Evolutionary conservation across 768 basidiomycete genomes (phyloP).

Genomic region (Panaeolus cyanescens): DNA sequence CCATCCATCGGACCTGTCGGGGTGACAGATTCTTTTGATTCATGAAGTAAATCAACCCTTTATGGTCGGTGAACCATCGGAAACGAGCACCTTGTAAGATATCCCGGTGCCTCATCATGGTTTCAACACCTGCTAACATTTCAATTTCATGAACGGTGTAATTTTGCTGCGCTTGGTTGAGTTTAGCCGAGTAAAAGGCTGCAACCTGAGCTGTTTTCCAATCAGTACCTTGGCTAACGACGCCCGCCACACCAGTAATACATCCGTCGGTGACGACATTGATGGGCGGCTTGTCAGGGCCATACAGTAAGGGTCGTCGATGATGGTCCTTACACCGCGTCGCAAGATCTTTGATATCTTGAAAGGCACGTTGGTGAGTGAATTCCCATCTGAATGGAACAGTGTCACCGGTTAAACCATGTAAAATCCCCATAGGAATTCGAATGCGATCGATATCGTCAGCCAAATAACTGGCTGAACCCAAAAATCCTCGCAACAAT

Average conservation of each 20-base stretch:
- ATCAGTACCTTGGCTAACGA: slow-evolving; percentile 22
- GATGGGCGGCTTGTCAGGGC: slow-evolving; percentile 16
- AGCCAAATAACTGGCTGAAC: slow-evolving; percentile 29
- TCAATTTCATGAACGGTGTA: too few species aligned
- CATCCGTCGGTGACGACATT: slow-evolving; percentile 33
- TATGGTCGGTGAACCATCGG: slow-evolving; percentile 30
- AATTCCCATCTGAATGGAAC: slow-evolving; percentile 26
- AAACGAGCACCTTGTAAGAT: slow-evolving; percentile 32
- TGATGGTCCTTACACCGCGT: slow-evolving; percentile 20
- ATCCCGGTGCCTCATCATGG: slow-evolving; percentile 27
- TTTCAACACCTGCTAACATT: slow-evolving; percentile 35
- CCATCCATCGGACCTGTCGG: slow-evolving; percentile 37
- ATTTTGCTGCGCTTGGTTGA: slow-evolving; percentile 37
- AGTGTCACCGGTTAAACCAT: slow-evolving; percentile 19
- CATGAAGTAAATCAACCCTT: slow-evolving; percentile 25
- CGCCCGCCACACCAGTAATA: slow-evolving; percentile 27
- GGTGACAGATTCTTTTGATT: slow-evolving; percentile 32
- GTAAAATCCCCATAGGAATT: slow-evolving; percentile 39
- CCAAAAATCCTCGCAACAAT: slow-evolving; percentile 33
- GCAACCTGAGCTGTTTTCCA: slow-evolving; percentile 25
- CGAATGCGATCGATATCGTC: slow-evolving; percentile 29
- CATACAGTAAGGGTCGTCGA: slow-evolving; percentile 20
- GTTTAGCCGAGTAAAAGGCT: slow-evolving; percentile 37
- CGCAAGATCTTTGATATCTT: slow-evolving; percentile 30
- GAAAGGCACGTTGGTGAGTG: slow-evolving; percentile 34